phyloP scores from a whole-genome alignment of 306 rosid species.

The Luffa acutangula region DNA sequence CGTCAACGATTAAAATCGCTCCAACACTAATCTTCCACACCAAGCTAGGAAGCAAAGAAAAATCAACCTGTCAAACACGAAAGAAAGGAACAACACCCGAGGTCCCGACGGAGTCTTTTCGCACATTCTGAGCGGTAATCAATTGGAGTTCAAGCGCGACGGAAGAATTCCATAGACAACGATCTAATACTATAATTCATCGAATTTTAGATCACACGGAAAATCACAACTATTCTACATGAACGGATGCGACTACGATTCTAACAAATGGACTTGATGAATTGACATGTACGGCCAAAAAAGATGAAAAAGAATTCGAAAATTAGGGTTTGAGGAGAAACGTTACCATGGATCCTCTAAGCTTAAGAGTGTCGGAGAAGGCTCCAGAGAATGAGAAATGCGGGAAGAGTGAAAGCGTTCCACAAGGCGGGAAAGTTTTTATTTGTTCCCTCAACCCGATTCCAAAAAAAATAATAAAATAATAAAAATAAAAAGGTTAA shows the following conservation, averaged over 20 bases:
- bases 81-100: background rate
- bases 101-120: background rate
- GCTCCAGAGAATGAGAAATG: background rate
- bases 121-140: background rate
- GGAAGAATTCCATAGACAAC: background rate
- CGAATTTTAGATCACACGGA: background rate
- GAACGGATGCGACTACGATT: background rate
- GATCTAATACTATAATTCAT: background rate
- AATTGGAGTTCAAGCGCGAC: background rate
- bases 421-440: slow-evolving; percentile 1
- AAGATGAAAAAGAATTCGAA: background rate
- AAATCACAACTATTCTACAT: background rate
- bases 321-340: background rate
- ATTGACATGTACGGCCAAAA: background rate
- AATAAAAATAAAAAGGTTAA: no score
- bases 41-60: background rate
- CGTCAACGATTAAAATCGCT: background rate
- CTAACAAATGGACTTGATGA: background rate
- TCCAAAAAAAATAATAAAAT: no score
- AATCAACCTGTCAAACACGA: background rate
- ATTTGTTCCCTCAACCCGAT: background rate
- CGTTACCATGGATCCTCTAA: background rate
- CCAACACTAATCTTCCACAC: background rate
- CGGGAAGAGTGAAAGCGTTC: background rate
- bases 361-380: background rate